phyloP scores from a whole-genome alignment of 176 grass and related monocot species.

The Olyra latifolia region DNA sequence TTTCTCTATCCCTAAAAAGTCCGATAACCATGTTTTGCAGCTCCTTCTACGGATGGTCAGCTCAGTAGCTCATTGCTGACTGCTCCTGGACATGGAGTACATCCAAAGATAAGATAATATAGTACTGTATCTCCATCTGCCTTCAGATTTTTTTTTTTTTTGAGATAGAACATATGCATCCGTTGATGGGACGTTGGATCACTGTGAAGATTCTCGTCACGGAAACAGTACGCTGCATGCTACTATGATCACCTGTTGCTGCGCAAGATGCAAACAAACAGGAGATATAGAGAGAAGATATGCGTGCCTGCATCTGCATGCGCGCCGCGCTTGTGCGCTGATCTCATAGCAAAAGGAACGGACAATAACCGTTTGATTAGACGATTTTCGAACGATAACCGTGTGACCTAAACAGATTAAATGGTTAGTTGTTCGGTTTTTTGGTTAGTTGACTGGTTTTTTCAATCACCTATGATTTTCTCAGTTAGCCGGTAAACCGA shows the following conservation, averaged over 20 bases:
- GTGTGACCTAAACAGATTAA: too few relatives aligned
- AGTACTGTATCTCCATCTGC: not conserved
- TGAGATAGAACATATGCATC: not conserved
- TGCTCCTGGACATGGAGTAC: not conserved
- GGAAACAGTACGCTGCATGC: not conserved
- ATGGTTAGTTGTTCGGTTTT: too few relatives aligned
- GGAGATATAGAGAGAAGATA: not conserved
- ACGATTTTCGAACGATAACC: too few relatives aligned
- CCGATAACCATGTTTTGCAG: too few relatives aligned
- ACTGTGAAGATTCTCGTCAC: slow-evolving; percentile 57
- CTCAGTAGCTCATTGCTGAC: not conserved
- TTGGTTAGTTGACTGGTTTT: too few relatives aligned
- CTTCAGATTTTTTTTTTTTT: not conserved
- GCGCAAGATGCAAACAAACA: slow-evolving; percentile 1
- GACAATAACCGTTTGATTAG: too few relatives aligned
- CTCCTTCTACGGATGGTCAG: too few relatives aligned
- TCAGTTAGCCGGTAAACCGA: too few relatives aligned
- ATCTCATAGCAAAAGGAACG: not conserved
- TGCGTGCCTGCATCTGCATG: too few relatives aligned
- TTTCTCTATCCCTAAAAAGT: too few relatives aligned
- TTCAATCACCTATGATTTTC: too few relatives aligned
- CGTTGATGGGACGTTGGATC: slow-evolving; percentile 54
- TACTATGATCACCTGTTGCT: not conserved
- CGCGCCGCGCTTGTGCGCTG: not conserved
- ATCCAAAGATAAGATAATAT: not conserved